These are phyloP conservation scores for Salix arbutifolia DNA, from an alignment of 345 rosid species.

Conservation along the genomic window DNA sequence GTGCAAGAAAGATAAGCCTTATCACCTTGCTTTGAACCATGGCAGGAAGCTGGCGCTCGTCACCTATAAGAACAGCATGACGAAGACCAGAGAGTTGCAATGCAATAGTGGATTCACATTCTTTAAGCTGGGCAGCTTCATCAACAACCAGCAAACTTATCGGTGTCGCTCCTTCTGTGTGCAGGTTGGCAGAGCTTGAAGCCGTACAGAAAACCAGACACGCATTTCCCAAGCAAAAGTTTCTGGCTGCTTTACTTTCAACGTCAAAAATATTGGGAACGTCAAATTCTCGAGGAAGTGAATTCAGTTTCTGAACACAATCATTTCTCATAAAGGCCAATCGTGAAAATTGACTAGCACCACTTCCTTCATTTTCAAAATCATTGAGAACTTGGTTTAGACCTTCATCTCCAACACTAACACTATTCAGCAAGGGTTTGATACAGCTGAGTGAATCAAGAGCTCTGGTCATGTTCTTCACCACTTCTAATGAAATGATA, in stretches of 20 bases:
- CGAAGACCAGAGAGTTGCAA: constrained; percentile 41
- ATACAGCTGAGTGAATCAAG: not conserved
- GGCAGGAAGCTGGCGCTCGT: constrained; percentile 48
- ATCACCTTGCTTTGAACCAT: constrained; percentile 42
- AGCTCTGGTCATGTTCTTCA: not conserved
- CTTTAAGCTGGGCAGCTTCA: constrained; percentile 60
- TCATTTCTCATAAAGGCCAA: not conserved
- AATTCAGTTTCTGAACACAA: constrained; percentile 8
- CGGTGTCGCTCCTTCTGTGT: constrained; percentile 10
- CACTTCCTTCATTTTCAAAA: not conserved
- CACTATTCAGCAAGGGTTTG: not conserved
- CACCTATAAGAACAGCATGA: constrained; percentile 45
- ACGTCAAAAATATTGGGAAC: not conserved
- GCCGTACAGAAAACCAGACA: constrained; percentile 41
- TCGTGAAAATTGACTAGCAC: not conserved
- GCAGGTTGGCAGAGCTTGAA: constrained; percentile 38
- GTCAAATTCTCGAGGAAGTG: not conserved
- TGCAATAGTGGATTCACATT: constrained; percentile 48
- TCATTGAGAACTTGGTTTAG: not conserved
- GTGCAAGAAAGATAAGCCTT: not conserved
- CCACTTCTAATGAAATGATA: not conserved
- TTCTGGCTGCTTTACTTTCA: not conserved
- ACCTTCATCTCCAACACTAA: not conserved
- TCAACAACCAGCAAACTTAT: constrained; percentile 38
- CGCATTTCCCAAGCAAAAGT: constrained; percentile 32